These are phyloP conservation scores for Acer saccharum DNA, from an alignment of 345 rosid genomes.

Conservation along the genomic window DNA sequence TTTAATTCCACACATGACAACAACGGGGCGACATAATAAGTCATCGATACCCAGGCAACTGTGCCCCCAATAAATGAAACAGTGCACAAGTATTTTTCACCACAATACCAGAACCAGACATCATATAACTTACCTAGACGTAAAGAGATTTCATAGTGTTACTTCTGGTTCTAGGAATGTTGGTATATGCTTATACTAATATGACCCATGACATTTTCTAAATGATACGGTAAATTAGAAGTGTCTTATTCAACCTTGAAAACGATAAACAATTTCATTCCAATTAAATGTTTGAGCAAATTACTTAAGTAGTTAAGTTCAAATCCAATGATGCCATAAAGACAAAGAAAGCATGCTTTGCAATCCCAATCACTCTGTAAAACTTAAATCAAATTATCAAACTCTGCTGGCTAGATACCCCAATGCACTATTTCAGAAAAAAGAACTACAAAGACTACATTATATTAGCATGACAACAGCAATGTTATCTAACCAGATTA, in stretches of 20 bases:
- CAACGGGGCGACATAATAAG: slow-evolving; percentile 1
- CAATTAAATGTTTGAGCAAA: neutral
- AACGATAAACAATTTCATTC: neutral
- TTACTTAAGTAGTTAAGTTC: no score
- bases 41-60: neutral
- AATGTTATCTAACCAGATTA: neutral
- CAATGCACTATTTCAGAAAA: neutral
- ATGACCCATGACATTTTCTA: neutral
- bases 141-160: slow-evolving; percentile 11
- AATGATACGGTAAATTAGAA: neutral
- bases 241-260: neutral
- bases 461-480: neutral
- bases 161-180: neutral
- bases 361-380: neutral
- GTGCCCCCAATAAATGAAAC: slow-evolving; percentile 2
- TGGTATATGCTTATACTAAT: neutral
- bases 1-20: slow-evolving; percentile 4
- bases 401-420: neutral
- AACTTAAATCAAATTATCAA: neutral
- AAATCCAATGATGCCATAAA: neutral
- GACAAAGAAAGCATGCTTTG: neutral
- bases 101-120: neutral
- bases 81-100: slow-evolving; percentile 8
- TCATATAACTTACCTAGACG: neutral
- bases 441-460: neutral